These are phyloP conservation scores for Fomitopsis pinicola DNA, from an alignment of 1,284 basidiomycete genomes.

Conservation along the genomic window DNA sequence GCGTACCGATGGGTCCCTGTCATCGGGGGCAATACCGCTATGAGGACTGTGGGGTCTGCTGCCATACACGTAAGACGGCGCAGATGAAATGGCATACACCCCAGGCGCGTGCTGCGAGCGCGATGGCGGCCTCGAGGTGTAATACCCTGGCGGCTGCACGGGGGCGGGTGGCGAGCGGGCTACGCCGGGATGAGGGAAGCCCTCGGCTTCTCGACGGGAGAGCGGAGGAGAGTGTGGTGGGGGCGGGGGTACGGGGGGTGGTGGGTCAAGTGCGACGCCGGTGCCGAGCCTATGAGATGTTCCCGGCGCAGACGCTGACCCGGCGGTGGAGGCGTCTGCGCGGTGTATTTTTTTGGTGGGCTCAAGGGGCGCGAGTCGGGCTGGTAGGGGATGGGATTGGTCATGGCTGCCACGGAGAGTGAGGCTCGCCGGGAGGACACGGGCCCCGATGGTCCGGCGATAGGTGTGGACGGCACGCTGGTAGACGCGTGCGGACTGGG, in stretches of 20 bases:
- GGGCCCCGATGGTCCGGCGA: conserved; percentile 5
- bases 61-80: not conserved
- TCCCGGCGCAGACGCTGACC: conserved; percentile 48
- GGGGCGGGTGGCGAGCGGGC: not conserved
- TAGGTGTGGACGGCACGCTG: conserved; percentile 11
- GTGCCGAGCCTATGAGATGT: conserved; percentile 28
- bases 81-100: not conserved
- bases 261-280: conserved; percentile 12
- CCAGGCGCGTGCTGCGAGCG: conserved; percentile 1
- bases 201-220: conserved; percentile 17
- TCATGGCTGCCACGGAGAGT: conserved; percentile 31
- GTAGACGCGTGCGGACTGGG: not conserved
- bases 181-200: conserved; percentile 3
- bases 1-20: not conserved
- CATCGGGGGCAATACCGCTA: not conserved
- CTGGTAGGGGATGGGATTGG: conserved; percentile 23
- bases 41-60: not conserved
- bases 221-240: conserved; percentile 18
- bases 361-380: conserved; percentile 16
- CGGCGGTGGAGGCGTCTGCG: conserved; percentile 47
- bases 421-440: conserved; percentile 24
- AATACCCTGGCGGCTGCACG: not conserved
- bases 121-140: not conserved
- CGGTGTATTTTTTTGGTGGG: conserved; percentile 49
- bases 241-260: conserved; percentile 11